Evolutionary conservation across 352 stramenopile genomes (phyloP).

Genomic region (Pythium periplocum): DNA sequence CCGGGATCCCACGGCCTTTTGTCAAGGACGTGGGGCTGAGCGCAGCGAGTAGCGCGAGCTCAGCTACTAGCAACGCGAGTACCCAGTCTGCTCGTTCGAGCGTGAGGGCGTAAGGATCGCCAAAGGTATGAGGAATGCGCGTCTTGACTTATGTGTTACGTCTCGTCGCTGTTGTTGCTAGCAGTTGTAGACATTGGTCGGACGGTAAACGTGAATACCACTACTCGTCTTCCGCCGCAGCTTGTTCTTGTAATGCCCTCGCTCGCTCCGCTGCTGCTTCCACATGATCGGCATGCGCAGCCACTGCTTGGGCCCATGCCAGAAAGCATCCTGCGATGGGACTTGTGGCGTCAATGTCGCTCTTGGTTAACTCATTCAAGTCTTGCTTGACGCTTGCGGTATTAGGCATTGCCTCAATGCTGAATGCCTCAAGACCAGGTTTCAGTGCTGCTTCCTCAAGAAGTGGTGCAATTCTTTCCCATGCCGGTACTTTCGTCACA

Average conservation of each 20-base stretch:
- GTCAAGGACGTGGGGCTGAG: too few species aligned
- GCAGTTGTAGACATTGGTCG: not conserved
- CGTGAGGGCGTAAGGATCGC: too few species aligned
- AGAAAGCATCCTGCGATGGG: constrained; percentile 44
- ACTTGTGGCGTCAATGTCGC: constrained; percentile 44
- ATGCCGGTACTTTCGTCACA: constrained; percentile 49
- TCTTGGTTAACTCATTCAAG: constrained; percentile 37
- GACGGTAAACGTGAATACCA: constrained; percentile 4
- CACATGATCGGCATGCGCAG: constrained; percentile 50
- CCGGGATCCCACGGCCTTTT: too few species aligned
- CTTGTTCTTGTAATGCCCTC: constrained; percentile 28
- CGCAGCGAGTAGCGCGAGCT: not conserved
- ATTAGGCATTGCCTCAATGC: constrained; percentile 6
- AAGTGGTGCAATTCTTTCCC: constrained; percentile 53
- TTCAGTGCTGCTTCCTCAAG: constrained; percentile 33
- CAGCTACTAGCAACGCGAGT: constrained; percentile 12
- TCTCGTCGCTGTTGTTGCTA: too few species aligned
- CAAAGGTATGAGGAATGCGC: too few species aligned
- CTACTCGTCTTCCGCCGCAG: constrained; percentile 7
- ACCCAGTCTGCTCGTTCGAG: constrained; percentile 11
- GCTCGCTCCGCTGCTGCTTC: constrained; percentile 30
- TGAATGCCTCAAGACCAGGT: constrained; percentile 25
- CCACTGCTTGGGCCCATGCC: constrained; percentile 44
- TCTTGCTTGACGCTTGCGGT: constrained; percentile 34
- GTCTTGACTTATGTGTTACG: too few species aligned